A percentile compares a stretch with the other conserved stretches of the same genome.
These are phyloP conservation scores for Eutypella sp. DNA, from an alignment of 2,329 filamentous ascomycete genomes.

Conservation along the genomic window DNA sequence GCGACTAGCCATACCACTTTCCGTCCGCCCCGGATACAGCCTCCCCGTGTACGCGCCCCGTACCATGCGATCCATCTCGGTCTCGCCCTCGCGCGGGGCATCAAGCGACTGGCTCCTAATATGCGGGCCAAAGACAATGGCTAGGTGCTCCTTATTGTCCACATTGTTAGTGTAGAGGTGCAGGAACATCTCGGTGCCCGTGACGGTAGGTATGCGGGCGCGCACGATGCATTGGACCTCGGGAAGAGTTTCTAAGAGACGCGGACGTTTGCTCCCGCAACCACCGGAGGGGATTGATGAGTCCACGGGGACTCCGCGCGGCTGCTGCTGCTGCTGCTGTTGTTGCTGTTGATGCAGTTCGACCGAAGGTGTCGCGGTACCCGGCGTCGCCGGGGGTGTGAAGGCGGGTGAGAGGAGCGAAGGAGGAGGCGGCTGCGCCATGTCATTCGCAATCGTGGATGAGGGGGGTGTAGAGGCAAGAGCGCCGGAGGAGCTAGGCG, in stretches of 20 bases:
- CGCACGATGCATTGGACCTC: constrained; percentile 90
- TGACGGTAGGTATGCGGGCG: constrained; percentile 88
- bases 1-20: constrained; percentile 56
- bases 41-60: constrained; percentile 87
- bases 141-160: constrained; percentile 93
- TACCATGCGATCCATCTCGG: constrained; percentile 87
- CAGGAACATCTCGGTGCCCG: constrained; percentile 92
- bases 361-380: constrained; percentile 47
- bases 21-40: constrained; percentile 78
- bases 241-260: constrained; percentile 70
- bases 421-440: constrained; percentile 37
- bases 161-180: constrained; percentile 91
- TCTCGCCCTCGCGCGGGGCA: constrained; percentile 68
- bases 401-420: constrained; percentile 85
- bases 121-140: constrained; percentile 88
- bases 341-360: constrained; percentile 8
- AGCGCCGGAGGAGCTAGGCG: not conserved
- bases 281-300: constrained; percentile 53
- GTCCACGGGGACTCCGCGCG: constrained; percentile 55
- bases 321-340: constrained; percentile 11
- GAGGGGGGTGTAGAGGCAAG: constrained; percentile 3
- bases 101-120: constrained; percentile 74
- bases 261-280: constrained; percentile 61
- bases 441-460: too few species aligned
- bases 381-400: constrained; percentile 64